These are phyloP conservation scores for Asclepias syriaca DNA, from an alignment of 257 asterid species.

Conservation along the genomic window DNA sequence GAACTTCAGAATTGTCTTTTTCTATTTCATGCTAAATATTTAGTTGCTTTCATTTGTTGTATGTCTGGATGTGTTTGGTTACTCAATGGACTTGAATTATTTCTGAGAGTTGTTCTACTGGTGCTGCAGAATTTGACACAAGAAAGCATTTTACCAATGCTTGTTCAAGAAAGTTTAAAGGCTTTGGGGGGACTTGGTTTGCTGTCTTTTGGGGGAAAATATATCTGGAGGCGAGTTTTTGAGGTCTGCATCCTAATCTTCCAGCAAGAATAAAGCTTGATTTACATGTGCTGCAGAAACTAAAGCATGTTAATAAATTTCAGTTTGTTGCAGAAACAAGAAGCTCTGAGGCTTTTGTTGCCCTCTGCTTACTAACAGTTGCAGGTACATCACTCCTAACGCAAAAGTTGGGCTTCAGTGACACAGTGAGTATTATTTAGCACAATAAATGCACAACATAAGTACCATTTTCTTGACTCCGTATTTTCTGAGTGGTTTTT, in stretches of 20 bases:
- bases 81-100: not conserved
- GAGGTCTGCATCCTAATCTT: slow-evolving; percentile 52
- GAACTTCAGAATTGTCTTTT: not conserved
- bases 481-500: slow-evolving; percentile 15
- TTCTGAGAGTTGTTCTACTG: slow-evolving; percentile 6
- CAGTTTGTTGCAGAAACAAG: slow-evolving; percentile 97
- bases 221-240: slow-evolving; percentile 75
- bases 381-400: slow-evolving; percentile 96
- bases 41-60: not conserved
- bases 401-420: slow-evolving; percentile 94
- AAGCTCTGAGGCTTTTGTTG: slow-evolving; percentile 98
- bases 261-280: slow-evolving; percentile 14
- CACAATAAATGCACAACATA: slow-evolving; percentile 6
- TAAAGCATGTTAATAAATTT: slow-evolving; percentile 27
- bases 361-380: slow-evolving; percentile 93
- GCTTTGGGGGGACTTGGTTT: slow-evolving; percentile 87
- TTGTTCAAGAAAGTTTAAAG: slow-evolving; percentile 84
- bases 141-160: slow-evolving; percentile 91
- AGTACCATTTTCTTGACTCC: slow-evolving; percentile 12
- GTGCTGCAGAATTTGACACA: slow-evolving; percentile 60
- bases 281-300: slow-evolving; percentile 11
- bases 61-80: not conserved
- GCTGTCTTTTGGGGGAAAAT: slow-evolving; percentile 95
- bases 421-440: slow-evolving; percentile 65
- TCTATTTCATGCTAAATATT: not conserved